Conservation (phyloP, 306 rosid genomes). For the Casuarina glauca region DNA sequence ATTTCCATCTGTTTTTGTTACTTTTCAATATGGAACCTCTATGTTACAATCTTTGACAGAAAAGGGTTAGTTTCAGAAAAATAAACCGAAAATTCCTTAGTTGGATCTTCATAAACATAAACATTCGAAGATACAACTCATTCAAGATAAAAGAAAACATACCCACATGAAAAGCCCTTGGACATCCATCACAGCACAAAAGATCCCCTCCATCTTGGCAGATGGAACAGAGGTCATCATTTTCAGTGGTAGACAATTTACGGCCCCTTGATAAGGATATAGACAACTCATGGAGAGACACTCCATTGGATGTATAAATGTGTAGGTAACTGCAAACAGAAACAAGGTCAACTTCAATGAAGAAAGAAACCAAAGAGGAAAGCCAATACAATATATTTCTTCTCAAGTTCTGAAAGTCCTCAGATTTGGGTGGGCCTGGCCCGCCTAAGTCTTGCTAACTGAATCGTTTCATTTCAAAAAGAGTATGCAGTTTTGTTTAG, state of each 20-base stretch:
- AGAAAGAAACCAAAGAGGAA: background rate
- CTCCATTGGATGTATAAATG: slow-evolving; percentile 89
- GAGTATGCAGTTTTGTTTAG: slow-evolving; percentile 1
- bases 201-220: slow-evolving; percentile 87
- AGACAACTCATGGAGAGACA: slow-evolving; percentile 89
- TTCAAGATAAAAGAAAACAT: slow-evolving; percentile 15
- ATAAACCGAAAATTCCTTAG: background rate
- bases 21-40: background rate
- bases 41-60: background rate
- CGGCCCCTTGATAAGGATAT: slow-evolving; percentile 60
- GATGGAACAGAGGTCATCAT: slow-evolving; percentile 83
- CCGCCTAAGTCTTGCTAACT: background rate
- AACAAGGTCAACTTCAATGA: slow-evolving; percentile 22
- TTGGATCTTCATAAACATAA: background rate
- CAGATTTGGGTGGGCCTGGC: slow-evolving; percentile 7
- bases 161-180: slow-evolving; percentile 88
- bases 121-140: background rate
- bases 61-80: background rate
- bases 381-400: background rate
- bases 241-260: slow-evolving; percentile 52
- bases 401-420: slow-evolving; percentile 8
- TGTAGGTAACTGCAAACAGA: slow-evolving; percentile 69
- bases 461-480: slow-evolving; percentile 7
- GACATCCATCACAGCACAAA: slow-evolving; percentile 90
- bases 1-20: background rate